Evolutionary conservation across 2,329 filamentous ascomycete genomes (phyloP), one percentile per base, ranked within the genome.

Genomic region (Cercospora zeina): DNA sequence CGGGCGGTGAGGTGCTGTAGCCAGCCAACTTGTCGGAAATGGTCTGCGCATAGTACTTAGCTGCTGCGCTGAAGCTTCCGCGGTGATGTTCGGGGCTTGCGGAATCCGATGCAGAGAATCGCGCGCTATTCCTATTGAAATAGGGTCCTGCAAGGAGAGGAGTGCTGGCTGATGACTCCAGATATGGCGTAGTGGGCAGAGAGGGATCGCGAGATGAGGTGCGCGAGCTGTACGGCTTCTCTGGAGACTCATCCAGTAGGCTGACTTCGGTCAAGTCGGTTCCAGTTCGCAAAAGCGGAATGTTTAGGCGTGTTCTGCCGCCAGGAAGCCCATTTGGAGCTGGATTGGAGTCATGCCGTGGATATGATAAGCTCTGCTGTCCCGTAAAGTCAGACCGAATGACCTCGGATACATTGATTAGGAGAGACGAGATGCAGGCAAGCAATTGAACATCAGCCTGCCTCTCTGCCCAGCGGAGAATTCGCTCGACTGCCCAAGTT

Each of bases 381-480:
- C 36, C 42, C 13, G 19, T 33, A 13, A 14, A 24, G 13, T 47
- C 49, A n/a, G n/a, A 24, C 11, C 58, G 50, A 10, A 47, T 27
- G 24, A 24, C 31, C 33, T 60, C 37, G 24, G 55, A 63, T 4
- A 81, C 78, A 67, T 84, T 80, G 13, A 80, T 75, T 58, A 87
- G 79, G 34, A 87, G 78, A 65, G 84, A 86, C 3, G 85, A 85
- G 37, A 88, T 74, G 81, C 86, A 85, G n/a, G 84, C 86, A 34
- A 88, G 78, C 83, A 87, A 86, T 70, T 88, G 85, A 1, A 85
- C 77, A 71, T 88, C 85, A n/a, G 82, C 85, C 36, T 82, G 77
- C 8, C 74, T 75, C 69, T 88, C 85, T 62, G 85, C 87, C 71
- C 87, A 80, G 9, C 82, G 77, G 61, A 88, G 85, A 55, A 87